Conservation (phyloP, 164 flowering plant species). For the Macadamia tetraphylla region DNA sequence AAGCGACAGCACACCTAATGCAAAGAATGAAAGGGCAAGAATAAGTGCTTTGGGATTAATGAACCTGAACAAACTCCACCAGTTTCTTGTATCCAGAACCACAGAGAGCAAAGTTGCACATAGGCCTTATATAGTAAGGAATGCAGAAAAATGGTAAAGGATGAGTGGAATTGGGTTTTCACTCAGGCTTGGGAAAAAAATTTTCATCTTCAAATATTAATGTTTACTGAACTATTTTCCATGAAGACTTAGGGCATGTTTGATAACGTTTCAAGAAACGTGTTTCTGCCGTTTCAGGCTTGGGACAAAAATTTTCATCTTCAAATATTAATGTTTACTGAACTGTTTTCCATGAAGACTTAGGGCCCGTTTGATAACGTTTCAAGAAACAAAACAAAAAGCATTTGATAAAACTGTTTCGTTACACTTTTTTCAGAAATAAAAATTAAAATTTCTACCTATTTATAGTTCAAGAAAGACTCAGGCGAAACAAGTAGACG, state of each 20-base stretch:
- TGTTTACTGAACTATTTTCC: too few species aligned
- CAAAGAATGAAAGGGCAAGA: conserved; percentile 51
- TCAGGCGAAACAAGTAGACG: too few species aligned
- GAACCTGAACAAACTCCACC: conserved; percentile 12
- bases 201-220: conserved; percentile 32
- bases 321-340: conserved; percentile 19
- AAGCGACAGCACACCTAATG: conserved; percentile 81
- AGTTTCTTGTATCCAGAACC: conserved; percentile 15
- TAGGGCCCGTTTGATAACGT: too few species aligned
- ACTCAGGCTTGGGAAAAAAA: conserved; percentile 38
- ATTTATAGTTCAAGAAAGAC: too few species aligned
- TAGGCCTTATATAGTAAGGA: conserved; percentile 53
- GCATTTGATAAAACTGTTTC: too few species aligned
- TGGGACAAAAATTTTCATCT: conserved; percentile 37
- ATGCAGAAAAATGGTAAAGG: conserved; percentile 63
- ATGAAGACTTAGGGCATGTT: too few species aligned
- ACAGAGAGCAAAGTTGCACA: conserved; percentile 69
- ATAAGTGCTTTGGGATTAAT: conserved; percentile 39
- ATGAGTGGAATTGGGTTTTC: conserved; percentile 61
- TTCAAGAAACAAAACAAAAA: too few species aligned
- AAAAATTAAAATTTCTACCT: too few species aligned
- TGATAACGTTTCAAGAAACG: too few species aligned
- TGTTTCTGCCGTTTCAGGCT: conserved; percentile 9
- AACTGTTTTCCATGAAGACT: too few species aligned
- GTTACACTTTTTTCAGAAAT: too few species aligned